These are phyloP conservation scores for Leishmania braziliensis DNA, from an alignment of 208 protist genomes.

Conservation along the genomic window DNA sequence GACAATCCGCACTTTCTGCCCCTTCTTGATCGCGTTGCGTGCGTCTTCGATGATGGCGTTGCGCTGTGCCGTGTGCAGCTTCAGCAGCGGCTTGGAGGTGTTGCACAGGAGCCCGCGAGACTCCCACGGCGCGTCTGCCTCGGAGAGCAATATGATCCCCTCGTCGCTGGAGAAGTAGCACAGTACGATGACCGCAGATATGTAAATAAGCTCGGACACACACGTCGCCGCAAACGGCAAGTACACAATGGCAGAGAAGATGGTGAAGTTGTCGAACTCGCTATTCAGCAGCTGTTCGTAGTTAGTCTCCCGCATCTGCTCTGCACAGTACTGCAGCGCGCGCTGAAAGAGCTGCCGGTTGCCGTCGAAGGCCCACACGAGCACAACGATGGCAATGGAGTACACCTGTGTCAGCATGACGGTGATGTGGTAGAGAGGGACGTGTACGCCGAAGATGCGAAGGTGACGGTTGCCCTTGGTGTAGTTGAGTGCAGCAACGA, in stretches of 20 bases:
- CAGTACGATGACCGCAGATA: constrained; percentile 39
- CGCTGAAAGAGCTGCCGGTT: constrained; percentile 54
- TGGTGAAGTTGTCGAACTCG: constrained; percentile 70
- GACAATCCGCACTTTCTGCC: constrained; percentile 81
- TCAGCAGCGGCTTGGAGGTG: constrained; percentile 70
- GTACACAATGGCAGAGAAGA: constrained; percentile 72
- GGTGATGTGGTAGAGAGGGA: constrained; percentile 81
- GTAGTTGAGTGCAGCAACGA: constrained; percentile 55
- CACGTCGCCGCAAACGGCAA: constrained; percentile 70
- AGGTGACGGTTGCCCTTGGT: constrained; percentile 64
- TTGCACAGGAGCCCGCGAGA: constrained; percentile 54
- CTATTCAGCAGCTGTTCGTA: constrained; percentile 33
- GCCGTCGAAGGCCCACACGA: constrained; percentile 58
- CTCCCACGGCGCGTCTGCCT: constrained; percentile 85
- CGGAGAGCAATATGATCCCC: constrained; percentile 66
- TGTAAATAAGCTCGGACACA: constrained; percentile 57
- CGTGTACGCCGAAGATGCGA: constrained; percentile 71
- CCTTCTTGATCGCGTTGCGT: constrained; percentile 58
- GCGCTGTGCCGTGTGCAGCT: constrained; percentile 82
- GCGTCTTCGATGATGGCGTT: constrained; percentile 84
- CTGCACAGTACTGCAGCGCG: constrained; percentile 57
- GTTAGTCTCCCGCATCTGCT: constrained; percentile 26
- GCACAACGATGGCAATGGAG: constrained; percentile 55
- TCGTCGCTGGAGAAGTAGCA: constrained; percentile 52
- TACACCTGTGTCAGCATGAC: constrained; percentile 58